These are phyloP conservation scores for Xylaria digitata DNA, from an alignment of 2,329 filamentous ascomycete genomes.

Conservation along the genomic window DNA sequence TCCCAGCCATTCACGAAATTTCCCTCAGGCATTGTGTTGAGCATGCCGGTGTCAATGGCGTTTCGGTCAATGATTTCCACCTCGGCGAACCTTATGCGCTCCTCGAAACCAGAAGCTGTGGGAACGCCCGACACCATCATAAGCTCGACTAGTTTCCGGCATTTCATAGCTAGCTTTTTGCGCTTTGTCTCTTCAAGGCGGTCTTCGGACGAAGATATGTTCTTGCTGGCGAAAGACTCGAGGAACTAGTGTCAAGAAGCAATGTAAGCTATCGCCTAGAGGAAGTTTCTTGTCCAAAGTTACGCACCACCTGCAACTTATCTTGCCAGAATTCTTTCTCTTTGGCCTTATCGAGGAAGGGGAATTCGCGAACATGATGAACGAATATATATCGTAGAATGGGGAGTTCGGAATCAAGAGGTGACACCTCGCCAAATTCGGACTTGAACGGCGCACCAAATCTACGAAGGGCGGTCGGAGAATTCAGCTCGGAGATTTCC, in stretches of 20 bases:
- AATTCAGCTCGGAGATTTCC: constrained; percentile 94
- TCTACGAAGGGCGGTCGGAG: constrained; percentile 90
- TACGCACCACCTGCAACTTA: constrained; percentile 88
- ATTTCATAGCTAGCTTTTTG: constrained; percentile 89
- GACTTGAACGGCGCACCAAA: constrained; percentile 97
- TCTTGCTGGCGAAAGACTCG: constrained; percentile 95
- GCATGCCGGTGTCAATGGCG: constrained; percentile 88
- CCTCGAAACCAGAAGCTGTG: constrained; percentile 96
- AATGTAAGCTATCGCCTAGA: constrained; percentile 2
- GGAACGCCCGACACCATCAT: constrained; percentile 99
- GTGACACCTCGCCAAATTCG: constrained; percentile 90
- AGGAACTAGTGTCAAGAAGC: constrained; percentile 74
- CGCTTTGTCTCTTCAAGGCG: constrained; percentile 96
- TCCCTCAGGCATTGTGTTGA: constrained; percentile 89
- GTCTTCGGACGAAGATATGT: constrained; percentile 97
- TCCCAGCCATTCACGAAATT: constrained; percentile 97
- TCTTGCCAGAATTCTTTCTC: constrained; percentile 99
- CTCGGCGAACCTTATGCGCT: constrained; percentile 95
- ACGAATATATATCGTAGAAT: constrained; percentile 97
- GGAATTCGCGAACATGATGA: constrained; percentile 96
- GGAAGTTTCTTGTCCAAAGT: background rate
- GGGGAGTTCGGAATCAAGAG: constrained; percentile 92
- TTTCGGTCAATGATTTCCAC: constrained; percentile 95
- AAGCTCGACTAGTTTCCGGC: constrained; percentile 93
- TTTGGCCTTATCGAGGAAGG: constrained; percentile 93